These are phyloP conservation scores for Excoecaria agallocha DNA, from an alignment of 345 rosid genomes.

Conservation along the genomic window DNA sequence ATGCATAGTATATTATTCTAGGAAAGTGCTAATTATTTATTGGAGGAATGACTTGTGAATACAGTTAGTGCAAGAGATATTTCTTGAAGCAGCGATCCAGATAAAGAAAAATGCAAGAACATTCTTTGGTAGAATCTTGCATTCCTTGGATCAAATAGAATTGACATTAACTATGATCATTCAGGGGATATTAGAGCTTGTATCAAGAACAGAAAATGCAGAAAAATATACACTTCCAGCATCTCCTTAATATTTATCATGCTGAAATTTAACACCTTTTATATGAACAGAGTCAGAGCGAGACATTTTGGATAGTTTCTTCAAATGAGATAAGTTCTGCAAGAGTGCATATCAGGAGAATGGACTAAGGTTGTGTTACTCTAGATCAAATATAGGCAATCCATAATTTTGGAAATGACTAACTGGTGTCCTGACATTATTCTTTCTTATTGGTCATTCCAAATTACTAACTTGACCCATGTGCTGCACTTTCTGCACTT, in stretches of 20 bases:
- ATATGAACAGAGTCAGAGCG: background rate
- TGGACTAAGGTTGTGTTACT: background rate
- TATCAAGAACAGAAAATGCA: background rate
- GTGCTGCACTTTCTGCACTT: background rate
- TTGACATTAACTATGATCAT: background rate
- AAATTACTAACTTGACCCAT: background rate
- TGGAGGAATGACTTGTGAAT: background rate
- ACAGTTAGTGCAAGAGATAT: slow-evolving; percentile 3
- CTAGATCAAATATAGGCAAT: background rate
- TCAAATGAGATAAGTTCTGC: background rate
- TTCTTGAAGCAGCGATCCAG: background rate
- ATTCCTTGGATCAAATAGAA: background rate
- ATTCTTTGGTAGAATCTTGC: background rate
- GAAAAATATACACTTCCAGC: background rate
- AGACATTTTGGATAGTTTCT: background rate
- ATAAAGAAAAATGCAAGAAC: background rate
- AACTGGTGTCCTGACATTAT: background rate
- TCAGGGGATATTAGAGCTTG: background rate
- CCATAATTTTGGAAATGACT: background rate
- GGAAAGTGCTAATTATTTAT: background rate
- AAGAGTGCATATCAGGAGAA: background rate
- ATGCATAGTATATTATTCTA: background rate
- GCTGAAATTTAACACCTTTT: background rate
- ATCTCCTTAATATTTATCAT: background rate
- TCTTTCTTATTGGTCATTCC: background rate